phyloP scores from a whole-genome alignment of 2,329 filamentous ascomycete genomes.

The Phaeomoniella chlamydospora region DNA sequence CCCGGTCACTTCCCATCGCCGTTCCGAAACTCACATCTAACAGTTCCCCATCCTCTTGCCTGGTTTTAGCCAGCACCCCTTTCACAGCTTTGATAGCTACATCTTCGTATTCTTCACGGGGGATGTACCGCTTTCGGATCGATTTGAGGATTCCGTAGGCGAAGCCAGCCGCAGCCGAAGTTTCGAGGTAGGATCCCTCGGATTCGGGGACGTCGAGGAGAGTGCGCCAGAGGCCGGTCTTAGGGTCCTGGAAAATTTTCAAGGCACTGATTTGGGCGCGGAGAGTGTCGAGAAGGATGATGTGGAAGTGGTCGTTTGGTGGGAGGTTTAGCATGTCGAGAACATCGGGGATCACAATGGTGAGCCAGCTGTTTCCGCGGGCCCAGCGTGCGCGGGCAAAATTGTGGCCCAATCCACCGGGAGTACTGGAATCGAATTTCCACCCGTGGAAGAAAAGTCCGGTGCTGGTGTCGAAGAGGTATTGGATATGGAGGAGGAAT shows the following conservation, averaged over 20 bases:
- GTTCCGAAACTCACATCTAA: slow-evolving; percentile 66
- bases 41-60: slow-evolving; percentile 51
- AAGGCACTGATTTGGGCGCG: slow-evolving; percentile 56
- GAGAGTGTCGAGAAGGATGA: slow-evolving; percentile 37
- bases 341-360: slow-evolving; percentile 72
- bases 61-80: slow-evolving; percentile 51
- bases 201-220: slow-evolving; percentile 51
- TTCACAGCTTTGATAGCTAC: slow-evolving; percentile 51
- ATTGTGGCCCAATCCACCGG: slow-evolving; percentile 38
- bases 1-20: slow-evolving; percentile 56
- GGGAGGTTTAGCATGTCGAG: slow-evolving; percentile 50
- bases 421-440: slow-evolving; percentile 50
- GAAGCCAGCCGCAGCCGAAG: slow-evolving; percentile 67
- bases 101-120: slow-evolving; percentile 39
- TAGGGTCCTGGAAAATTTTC: slow-evolving; percentile 38
- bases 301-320: slow-evolving; percentile 43
- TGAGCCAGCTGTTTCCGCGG: slow-evolving; percentile 51
- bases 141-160: slow-evolving; percentile 68
- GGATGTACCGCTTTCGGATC: slow-evolving; percentile 54
- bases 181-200: slow-evolving; percentile 60
- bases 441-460: slow-evolving; percentile 73
- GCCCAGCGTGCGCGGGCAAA: slow-evolving; percentile 43
- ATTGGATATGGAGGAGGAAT: slow-evolving; percentile 65
- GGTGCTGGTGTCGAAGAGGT: slow-evolving; percentile 56
- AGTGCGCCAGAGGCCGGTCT: slow-evolving; percentile 58